phyloP scores from a whole-genome alignment of 2,329 filamentous ascomycete genomes.

The Aspergillus glaucus region DNA sequence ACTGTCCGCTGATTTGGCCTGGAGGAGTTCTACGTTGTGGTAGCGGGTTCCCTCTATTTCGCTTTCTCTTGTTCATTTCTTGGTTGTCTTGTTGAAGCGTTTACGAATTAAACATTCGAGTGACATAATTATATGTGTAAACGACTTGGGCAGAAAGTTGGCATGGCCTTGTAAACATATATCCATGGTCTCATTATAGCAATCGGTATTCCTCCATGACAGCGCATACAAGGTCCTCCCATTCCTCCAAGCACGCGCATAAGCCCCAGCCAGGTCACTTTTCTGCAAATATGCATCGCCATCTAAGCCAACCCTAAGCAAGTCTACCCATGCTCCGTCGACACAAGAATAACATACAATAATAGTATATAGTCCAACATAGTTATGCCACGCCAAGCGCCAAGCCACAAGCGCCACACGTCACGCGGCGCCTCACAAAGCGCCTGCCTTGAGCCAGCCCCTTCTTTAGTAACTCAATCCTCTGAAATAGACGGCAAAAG shows the following conservation, averaged over 20 bases:
- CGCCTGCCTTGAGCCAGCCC: slow-evolving; percentile 22
- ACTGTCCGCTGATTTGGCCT: background rate
- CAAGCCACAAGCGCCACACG: slow-evolving; percentile 32
- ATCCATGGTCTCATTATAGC: too few relatives aligned
- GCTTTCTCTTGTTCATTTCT: background rate
- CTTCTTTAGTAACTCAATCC: slow-evolving; percentile 1
- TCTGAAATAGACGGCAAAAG: background rate
- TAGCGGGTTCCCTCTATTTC: background rate
- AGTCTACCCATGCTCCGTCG: background rate
- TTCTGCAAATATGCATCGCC: too few relatives aligned
- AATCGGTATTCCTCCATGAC: too few relatives aligned
- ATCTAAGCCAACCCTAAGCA: background rate
- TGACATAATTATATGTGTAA: too few relatives aligned
- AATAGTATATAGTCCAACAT: too few relatives aligned
- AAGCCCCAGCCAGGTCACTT: too few relatives aligned
- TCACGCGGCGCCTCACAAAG: slow-evolving; percentile 9
- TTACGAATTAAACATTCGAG: background rate
- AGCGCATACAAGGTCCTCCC: too few relatives aligned
- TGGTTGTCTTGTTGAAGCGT: background rate
- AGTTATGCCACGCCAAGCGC: slow-evolving; percentile 15
- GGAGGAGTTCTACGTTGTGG: background rate
- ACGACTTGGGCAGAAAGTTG: background rate
- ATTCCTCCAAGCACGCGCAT: too few relatives aligned
- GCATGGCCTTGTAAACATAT: background rate
- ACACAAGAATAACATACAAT: too few relatives aligned